phyloP scores from a whole-genome alignment of 176 grass and related monocot species.

The Elaeis guineensis region DNA sequence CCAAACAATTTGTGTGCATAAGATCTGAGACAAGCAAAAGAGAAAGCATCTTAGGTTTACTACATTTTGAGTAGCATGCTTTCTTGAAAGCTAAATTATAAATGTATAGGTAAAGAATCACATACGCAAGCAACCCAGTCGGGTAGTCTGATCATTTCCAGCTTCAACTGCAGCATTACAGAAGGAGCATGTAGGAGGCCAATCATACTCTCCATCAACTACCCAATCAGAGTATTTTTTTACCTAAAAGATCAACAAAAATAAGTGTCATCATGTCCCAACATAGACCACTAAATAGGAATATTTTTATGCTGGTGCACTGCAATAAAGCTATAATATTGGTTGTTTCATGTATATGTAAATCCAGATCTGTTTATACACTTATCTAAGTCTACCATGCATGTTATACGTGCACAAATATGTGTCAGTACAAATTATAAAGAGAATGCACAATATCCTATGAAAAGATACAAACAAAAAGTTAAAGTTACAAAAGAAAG shows the following conservation, averaged over 20 bases:
- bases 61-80: too few species aligned
- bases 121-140: slow-evolving; percentile 99
- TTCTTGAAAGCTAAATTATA: slow-evolving; percentile 2
- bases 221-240: slow-evolving; percentile 99
- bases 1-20: slow-evolving; percentile 87
- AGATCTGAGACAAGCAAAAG: slow-evolving; percentile 47
- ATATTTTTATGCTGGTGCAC: too few species aligned
- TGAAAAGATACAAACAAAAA: too few species aligned
- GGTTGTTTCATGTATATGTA: too few species aligned
- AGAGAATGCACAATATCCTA: too few species aligned
- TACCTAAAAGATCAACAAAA: slow-evolving; percentile 44
- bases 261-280: background rate
- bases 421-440: too few species aligned
- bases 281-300: too few species aligned
- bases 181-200: slow-evolving; percentile 80
- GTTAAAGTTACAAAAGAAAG: too few species aligned
- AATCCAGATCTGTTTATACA: too few species aligned
- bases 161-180: slow-evolving; percentile 73
- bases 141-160: slow-evolving; percentile 68
- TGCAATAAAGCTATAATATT: too few species aligned
- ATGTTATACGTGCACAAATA: too few species aligned
- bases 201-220: slow-evolving; percentile 91
- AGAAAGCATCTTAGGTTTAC: background rate
- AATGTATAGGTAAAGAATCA: slow-evolving; percentile 2
- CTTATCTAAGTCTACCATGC: too few species aligned